Evolutionary conservation across 2,329 filamentous ascomycete species (phyloP), one percentile per base, ranked within the genome.

Genomic region (Dissoconium aciculare): DNA sequence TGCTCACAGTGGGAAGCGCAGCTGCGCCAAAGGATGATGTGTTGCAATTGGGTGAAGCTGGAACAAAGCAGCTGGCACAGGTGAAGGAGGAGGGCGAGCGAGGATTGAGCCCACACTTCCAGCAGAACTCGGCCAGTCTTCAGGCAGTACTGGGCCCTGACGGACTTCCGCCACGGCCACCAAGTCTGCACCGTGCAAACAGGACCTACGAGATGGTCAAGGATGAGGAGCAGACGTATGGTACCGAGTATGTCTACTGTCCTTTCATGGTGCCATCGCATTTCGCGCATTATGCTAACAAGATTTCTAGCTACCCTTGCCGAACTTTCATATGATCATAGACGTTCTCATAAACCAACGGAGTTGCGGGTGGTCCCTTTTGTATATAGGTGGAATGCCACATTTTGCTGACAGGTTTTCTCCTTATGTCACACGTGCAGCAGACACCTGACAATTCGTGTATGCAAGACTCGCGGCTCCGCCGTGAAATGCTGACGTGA

Each of bases 161-260:
- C 47, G 85, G 87, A 1, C 57, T 98, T 57, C 89, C 89, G 34
- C 89, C 89, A n/a, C 60, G 79, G 49, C 89, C 87, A 11, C 74
- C 74, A 48, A 76, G 80, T n/a, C 59, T 74, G 56, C 71, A 57
- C 42, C 66, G 66, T 26, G 53, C 63, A 38, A 71, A 72, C 62
- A 66, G 74, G 50, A 71, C 76, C 51, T 74, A 84, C 55, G 71
- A 76, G 57, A 74, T 91, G 48, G 51, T 80, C 47, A 58, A 64
- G 17, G 74, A 84, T 50, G 67, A 77, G 48, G 74, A 85, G 51
- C 69, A 78, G 50, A 68, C 77, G 36, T 94, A 92, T 40, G 52
- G 47, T 11, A 38, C 32, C 30, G 42, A 46, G 58, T 62, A 49
- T 41, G 59, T 55, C 14, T 10, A 25, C 5, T 5, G 15, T 6